These are phyloP conservation scores for Chrysanthemum seticuspe DNA, from an alignment of 129 eudicot genomes.

Conservation along the genomic window DNA sequence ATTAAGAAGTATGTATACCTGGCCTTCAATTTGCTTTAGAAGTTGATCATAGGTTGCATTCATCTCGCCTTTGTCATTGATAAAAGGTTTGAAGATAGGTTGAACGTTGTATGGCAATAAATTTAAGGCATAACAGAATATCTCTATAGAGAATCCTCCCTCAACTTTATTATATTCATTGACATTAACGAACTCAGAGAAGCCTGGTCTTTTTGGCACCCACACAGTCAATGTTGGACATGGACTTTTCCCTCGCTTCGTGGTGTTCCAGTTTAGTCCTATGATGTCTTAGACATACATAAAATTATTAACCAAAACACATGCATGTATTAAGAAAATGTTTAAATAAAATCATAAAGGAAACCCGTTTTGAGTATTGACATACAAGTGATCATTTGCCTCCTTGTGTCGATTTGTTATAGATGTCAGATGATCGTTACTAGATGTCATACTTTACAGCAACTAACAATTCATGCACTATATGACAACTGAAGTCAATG, in stretches of 20 bases:
- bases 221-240: conserved; percentile 17
- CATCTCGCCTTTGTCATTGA: conserved; percentile 7
- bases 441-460: not conserved
- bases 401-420: too few species aligned
- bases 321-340: not conserved
- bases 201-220: conserved; percentile 26
- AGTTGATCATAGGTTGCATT: conserved; percentile 22
- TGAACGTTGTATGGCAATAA: not conserved
- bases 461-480: too few species aligned
- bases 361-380: not conserved
- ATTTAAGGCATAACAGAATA: conserved; percentile 23
- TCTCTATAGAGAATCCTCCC: conserved; percentile 27
- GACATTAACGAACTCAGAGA: conserved; percentile 11
- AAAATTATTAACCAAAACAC: not conserved
- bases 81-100: conserved; percentile 18
- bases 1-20: conserved; percentile 14
- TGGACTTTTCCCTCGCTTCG: not conserved
- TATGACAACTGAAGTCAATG: not conserved
- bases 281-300: not conserved
- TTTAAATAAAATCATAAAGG: not conserved
- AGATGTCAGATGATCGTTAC: not conserved
- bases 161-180: not conserved
- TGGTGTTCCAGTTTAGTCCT: not conserved
- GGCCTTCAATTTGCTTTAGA: conserved; percentile 1
- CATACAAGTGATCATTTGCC: not conserved